Conservation (phyloP, 2,329 filamentous ascomycete genomes). For the Cercospora nicotianae region DNA sequence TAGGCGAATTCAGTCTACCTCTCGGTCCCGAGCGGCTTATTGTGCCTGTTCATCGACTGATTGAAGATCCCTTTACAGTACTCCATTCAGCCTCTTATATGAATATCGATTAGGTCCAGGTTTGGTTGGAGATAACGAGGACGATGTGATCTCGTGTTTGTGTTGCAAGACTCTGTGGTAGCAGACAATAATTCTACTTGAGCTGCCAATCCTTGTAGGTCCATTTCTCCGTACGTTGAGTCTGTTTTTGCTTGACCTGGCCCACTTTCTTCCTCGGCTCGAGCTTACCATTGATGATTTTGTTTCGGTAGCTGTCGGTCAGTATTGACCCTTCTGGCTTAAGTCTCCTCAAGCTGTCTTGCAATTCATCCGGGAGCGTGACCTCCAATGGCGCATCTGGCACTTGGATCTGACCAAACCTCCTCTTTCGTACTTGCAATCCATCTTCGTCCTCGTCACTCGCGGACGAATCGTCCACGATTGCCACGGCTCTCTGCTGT, state of each 20-base stretch:
- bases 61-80: too few species aligned
- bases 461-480: slow-evolving; percentile 11
- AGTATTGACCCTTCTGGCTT: slow-evolving; percentile 96
- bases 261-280: slow-evolving; percentile 77
- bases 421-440: slow-evolving; percentile 62
- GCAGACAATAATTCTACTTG: slow-evolving; percentile 22
- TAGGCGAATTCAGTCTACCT: too few species aligned
- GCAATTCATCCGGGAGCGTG: slow-evolving; percentile 52
- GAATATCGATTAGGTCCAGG: too few species aligned
- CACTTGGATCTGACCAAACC: slow-evolving; percentile 70
- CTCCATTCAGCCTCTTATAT: too few species aligned
- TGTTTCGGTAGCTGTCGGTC: slow-evolving; percentile 84
- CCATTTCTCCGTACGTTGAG: slow-evolving; percentile 91
- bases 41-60: too few species aligned
- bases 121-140: too few species aligned
- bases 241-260: slow-evolving; percentile 79
- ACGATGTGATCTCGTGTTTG: too few species aligned
- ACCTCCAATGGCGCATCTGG: slow-evolving; percentile 64
- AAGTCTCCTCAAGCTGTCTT: slow-evolving; percentile 51
- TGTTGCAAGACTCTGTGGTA: not conserved
- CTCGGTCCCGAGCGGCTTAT: too few species aligned
- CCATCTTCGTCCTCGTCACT: slow-evolving; percentile 40
- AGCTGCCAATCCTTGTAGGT: slow-evolving; percentile 89
- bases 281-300: slow-evolving; percentile 85
- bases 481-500: slow-evolving; percentile 14